These are phyloP conservation scores for Xylaria sp. DNA, from an alignment of 2,329 filamentous ascomycete species.

Conservation along the genomic window DNA sequence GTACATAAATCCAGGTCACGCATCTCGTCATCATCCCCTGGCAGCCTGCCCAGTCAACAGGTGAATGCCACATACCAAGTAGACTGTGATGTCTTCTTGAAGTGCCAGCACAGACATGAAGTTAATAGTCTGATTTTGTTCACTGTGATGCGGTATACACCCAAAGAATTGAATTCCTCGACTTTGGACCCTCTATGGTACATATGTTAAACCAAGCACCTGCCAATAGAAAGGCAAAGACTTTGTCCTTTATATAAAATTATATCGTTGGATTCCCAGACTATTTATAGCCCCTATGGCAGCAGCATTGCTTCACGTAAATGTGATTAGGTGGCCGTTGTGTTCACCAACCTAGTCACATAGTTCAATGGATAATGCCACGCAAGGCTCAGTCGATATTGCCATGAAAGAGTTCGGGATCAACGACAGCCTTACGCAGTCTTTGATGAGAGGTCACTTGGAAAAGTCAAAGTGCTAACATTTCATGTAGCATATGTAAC, in stretches of 20 bases:
- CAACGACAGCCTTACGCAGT: no score
- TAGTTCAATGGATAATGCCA: neutral
- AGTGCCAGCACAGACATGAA: neutral
- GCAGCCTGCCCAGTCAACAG: no score
- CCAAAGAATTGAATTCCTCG: no score
- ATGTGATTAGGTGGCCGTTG: neutral
- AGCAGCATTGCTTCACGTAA: neutral
- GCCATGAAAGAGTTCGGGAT: no score
- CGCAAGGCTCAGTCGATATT: neutral
- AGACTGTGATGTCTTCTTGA: neutral
- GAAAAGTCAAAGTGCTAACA: no score
- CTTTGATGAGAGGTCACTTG: no score
- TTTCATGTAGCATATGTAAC: no score
- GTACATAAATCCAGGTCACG: no score
- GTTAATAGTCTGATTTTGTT: neutral
- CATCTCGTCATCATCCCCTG: no score
- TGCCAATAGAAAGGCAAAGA: neutral
- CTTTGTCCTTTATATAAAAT: neutral
- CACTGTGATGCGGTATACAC: no score
- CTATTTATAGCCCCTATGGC: neutral
- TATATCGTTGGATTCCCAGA: neutral
- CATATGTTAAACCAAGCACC: neutral
- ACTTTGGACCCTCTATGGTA: no score
- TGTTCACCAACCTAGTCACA: neutral
- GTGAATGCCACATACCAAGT: neutral